Percentiles rank a stretch among this genome's conserved stretches.
These are phyloP conservation scores for Ophiognomonia clavigignenti-juglandacearum DNA, from an alignment of 2,329 filamentous ascomycete genomes.

Conservation along the genomic window DNA sequence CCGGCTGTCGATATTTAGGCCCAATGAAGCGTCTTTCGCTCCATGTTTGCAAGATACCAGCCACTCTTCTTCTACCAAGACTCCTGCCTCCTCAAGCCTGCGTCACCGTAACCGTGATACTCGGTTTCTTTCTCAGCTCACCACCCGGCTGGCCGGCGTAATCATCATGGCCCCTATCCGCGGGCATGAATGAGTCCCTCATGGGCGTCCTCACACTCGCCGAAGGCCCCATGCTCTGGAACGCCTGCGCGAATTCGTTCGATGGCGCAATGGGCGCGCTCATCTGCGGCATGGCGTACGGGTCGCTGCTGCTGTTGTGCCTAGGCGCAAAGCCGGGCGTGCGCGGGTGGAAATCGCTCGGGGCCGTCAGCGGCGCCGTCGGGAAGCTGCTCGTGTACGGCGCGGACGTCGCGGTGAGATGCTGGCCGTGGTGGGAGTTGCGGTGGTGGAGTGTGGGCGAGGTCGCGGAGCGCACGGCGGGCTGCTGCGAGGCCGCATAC, in stretches of 20 bases:
- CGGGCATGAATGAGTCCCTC: slow-evolving; percentile 35
- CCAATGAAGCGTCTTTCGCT: too few relatives aligned
- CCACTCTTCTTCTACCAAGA: too few relatives aligned
- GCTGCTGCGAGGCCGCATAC: slow-evolving; percentile 24
- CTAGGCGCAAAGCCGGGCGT: slow-evolving; percentile 31
- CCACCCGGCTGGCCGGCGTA: slow-evolving; percentile 21
- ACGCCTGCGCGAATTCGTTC: slow-evolving; percentile 46
- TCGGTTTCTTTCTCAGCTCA: slow-evolving; percentile 33
- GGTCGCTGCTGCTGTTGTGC: slow-evolving; percentile 37
- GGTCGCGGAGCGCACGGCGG: slow-evolving; percentile 23
- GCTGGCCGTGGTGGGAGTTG: too few relatives aligned
- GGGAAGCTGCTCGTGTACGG: slow-evolving; percentile 47
- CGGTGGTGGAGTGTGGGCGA: too few relatives aligned
- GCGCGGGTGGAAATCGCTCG: slow-evolving; percentile 47
- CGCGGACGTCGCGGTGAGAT: slow-evolving; percentile 30
- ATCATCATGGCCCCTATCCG: slow-evolving; percentile 22
- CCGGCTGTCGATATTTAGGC: too few relatives aligned
- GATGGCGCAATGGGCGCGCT: slow-evolving; percentile 49
- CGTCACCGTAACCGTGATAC: slow-evolving; percentile 25
- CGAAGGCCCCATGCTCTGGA: slow-evolving; percentile 37
- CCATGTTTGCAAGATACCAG: too few relatives aligned
- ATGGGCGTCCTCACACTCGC: slow-evolving; percentile 36
- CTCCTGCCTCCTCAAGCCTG: too few relatives aligned
- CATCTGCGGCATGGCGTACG: slow-evolving; percentile 51
- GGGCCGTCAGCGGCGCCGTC: slow-evolving; percentile 49